Percentiles rank a stretch among this genome's conserved stretches.
These are phyloP conservation scores for Blastobotrys americana DNA, from an alignment of 805 yeast genomes.

Conservation along the genomic window DNA sequence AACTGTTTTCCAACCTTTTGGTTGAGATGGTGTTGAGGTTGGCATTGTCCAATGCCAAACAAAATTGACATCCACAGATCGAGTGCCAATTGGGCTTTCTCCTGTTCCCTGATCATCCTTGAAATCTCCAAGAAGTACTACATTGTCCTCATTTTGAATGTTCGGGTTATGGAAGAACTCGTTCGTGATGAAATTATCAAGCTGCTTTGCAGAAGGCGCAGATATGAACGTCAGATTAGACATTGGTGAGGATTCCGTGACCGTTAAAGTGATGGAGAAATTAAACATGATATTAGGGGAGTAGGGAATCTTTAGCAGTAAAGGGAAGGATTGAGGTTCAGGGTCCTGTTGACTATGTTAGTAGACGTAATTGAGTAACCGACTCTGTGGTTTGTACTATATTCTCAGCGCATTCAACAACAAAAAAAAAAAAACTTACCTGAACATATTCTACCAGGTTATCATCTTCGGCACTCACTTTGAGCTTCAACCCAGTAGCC, in stretches of 20 bases:
- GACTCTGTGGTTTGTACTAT: background rate
- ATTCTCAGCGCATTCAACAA: background rate
- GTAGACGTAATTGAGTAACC: background rate
- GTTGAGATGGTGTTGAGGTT: conserved; percentile 11
- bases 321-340: conserved; percentile 8
- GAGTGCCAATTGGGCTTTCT: too few species aligned
- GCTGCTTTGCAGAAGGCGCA: conserved; percentile 20
- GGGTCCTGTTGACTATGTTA: conserved; percentile 11
- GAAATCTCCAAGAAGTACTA: conserved; percentile 32
- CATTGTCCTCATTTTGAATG: conserved; percentile 33
- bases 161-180: conserved; percentile 33
- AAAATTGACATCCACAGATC: conserved; percentile 21
- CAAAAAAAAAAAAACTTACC: conserved; percentile 1
- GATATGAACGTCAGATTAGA: conserved; percentile 30
- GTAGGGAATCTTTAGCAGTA: conserved; percentile 20
- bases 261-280: conserved; percentile 14
- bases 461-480: too few species aligned
- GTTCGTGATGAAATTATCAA: conserved; percentile 28
- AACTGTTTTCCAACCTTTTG: conserved; percentile 27
- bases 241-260: conserved; percentile 10
- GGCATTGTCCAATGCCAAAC: conserved; percentile 29
- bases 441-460: conserved; percentile 11
- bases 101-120: background rate
- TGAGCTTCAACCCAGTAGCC: too few species aligned
- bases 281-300: conserved; percentile 10